Evolutionary conservation across 1,284 basidiomycete species (phyloP).

Genomic region (Rhodotorula sp.): DNA sequence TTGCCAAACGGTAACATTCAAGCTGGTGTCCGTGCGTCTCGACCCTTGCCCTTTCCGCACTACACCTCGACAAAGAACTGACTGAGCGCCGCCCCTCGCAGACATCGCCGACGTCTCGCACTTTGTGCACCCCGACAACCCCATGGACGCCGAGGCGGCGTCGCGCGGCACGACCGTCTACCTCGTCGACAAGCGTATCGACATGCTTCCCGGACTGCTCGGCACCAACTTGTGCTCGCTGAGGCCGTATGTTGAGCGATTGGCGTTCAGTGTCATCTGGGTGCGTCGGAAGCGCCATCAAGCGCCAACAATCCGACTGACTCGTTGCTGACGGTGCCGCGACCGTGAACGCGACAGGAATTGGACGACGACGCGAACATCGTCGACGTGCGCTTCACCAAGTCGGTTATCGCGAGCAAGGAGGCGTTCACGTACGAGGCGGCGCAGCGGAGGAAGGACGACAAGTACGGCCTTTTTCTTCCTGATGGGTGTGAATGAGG

Average conservation of each 20-base stretch:
- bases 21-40: slow-evolving; percentile 88
- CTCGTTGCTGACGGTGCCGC: not conserved
- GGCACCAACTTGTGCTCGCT: slow-evolving; percentile 97
- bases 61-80: not conserved
- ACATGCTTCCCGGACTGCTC: slow-evolving; percentile 93
- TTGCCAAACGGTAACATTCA: slow-evolving; percentile 95
- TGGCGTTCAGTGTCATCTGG: slow-evolving; percentile 97
- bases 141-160: slow-evolving; percentile 97
- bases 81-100: slow-evolving; percentile 48
- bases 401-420: slow-evolving; percentile 96
- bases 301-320: not conserved
- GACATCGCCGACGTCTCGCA: slow-evolving; percentile 98
- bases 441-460: slow-evolving; percentile 91
- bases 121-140: slow-evolving; percentile 89
- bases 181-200: slow-evolving; percentile 96
- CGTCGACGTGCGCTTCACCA: slow-evolving; percentile 85
- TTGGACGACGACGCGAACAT: slow-evolving; percentile 82
- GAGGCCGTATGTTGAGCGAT: slow-evolving; percentile 85
- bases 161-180: slow-evolving; percentile 96
- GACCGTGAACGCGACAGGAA: slow-evolving; percentile 60
- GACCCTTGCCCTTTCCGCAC: not conserved
- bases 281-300: slow-evolving; percentile 56
- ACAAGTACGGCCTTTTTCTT: slow-evolving; percentile 59
- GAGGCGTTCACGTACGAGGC: slow-evolving; percentile 97
- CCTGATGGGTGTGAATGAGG: no score